phyloP scores from a whole-genome alignment of 805 yeast species.

The Ogataea trehaloabstinens region DNA sequence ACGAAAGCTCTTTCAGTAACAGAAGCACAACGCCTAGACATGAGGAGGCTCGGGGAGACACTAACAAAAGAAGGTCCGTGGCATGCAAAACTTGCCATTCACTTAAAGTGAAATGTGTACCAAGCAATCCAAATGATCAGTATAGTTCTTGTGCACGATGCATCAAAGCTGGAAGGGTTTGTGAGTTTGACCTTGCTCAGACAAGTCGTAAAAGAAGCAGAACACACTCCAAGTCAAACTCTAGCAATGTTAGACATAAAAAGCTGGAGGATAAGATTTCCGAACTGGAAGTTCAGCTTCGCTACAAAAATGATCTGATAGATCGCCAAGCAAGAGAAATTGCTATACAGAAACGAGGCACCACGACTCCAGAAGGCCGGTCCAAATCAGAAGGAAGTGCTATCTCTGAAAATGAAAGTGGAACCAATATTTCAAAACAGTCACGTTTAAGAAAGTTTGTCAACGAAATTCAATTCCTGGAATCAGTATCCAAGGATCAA shows the following conservation, averaged over 20 bases:
- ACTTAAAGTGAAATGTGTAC: slow-evolving; percentile 81
- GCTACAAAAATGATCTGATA: slow-evolving; percentile 8
- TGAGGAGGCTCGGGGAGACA: slow-evolving; percentile 1
- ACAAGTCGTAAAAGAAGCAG: slow-evolving; percentile 42
- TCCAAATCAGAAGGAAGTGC: slow-evolving; percentile 8
- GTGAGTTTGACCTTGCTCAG: slow-evolving; percentile 66
- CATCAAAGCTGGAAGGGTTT: slow-evolving; percentile 54
- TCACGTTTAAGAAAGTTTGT: slow-evolving; percentile 32
- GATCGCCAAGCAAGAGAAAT: slow-evolving; percentile 10
- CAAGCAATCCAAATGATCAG: slow-evolving; percentile 57
- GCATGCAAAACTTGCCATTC: slow-evolving; percentile 79
- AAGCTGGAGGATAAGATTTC: slow-evolving; percentile 26
- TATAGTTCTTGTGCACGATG: slow-evolving; percentile 75
- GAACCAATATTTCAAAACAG: slow-evolving; percentile 2
- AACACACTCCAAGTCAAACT: slow-evolving; percentile 9
- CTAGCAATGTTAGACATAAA: slow-evolving; percentile 18
- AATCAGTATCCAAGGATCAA: slow-evolving; percentile 30
- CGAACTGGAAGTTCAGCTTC: slow-evolving; percentile 14
- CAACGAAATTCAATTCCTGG: slow-evolving; percentile 39
- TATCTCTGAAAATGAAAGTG: slow-evolving; percentile 19
- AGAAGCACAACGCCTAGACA: background rate
- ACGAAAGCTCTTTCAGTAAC: background rate
- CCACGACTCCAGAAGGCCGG: background rate
- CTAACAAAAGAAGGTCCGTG: slow-evolving; percentile 41
- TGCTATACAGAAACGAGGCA: slow-evolving; percentile 3